These are phyloP conservation scores for Leishmania amazonensis DNA, from an alignment of 208 protist genomes.

Conservation along the genomic window DNA sequence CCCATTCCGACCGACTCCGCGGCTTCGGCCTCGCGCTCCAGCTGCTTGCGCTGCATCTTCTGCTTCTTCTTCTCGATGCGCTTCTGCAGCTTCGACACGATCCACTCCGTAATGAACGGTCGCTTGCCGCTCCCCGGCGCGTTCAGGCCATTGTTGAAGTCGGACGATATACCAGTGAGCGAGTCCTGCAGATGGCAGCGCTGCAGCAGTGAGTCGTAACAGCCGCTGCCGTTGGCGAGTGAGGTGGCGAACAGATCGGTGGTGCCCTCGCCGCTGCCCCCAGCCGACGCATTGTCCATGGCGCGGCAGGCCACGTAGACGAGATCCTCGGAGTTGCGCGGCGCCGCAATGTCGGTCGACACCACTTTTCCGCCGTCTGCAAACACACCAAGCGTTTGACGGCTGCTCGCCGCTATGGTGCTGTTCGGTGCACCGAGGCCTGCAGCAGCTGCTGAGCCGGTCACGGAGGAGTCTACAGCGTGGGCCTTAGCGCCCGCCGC, in stretches of 20 bases:
- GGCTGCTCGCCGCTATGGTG: background rate
- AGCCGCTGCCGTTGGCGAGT: background rate
- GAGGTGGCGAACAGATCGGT: background rate
- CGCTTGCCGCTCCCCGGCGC: background rate
- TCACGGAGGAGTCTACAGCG: background rate
- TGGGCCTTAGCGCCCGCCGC: background rate
- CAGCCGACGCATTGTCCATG: background rate
- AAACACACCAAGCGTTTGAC: background rate
- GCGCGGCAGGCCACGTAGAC: background rate
- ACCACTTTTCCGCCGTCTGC: background rate
- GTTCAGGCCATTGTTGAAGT: background rate
- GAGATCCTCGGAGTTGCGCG: conserved; percentile 28
- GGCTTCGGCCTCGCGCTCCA: conserved; percentile 23
- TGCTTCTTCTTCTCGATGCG: conserved; percentile 33
- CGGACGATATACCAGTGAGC: background rate
- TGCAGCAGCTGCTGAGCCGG: background rate
- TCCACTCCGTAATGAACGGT: conserved; percentile 22
- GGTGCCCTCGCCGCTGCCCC: background rate
- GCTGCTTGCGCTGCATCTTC: conserved; percentile 24
- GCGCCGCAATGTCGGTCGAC: conserved; percentile 6
- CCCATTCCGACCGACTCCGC: background rate
- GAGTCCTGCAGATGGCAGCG: background rate
- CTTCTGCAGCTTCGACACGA: conserved; percentile 34
- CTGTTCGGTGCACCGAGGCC: background rate
- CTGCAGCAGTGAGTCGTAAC: background rate